Base-by-base conservation (phyloP, 2,329 filamentous ascomycete species). In the Trichoderma arundinaceum region DNA sequence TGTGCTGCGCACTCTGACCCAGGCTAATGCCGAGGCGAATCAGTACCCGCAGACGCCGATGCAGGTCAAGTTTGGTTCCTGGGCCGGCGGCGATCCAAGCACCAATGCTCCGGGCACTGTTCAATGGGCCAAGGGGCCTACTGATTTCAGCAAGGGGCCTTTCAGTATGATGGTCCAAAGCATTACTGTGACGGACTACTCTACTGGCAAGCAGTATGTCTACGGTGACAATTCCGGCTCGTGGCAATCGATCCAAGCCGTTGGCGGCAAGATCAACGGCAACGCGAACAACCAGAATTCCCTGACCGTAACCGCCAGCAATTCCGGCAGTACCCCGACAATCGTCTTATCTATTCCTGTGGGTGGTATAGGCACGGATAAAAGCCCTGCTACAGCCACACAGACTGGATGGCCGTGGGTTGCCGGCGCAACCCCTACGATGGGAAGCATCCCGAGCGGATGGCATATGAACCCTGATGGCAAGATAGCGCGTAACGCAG, bases 1-100 rank as follows among this genome's bases (percentile, higher is more conserved):
- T 13, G 88, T 90, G 6, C 87, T 97, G 56, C 90, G 95, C 66
- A 90, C 91, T 10, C 84, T 97, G 66, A 88, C 84, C 53, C 86
- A 87, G 46, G 82, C 80, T 57, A 88, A 91, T 60, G 91, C 94
- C 67, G 86, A 89, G 68, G 75, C 82, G 64, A 83, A 83, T 68
- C 91, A 96, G 78, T 99, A 96, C 75, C 95, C 95, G 7, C 95
- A 99, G 80, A 93, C 93, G 0, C 95, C 95, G 4, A 97, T 97
- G 92, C 90, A 93, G 79, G 81, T 98, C 79, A 96, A 94, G 79
- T 88, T 98, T 72, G 95, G 95, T 67, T 83, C 90, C 65, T 99
- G 95, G 95, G 89, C 92, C 61, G 95, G 93, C 73, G 95, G 95
- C 71, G 95, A 98, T 77, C 79, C 92, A 0, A 83, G 83, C 71